Conservation (phyloP, 768 basidiomycete genomes). For the Ephemerocybe angulata region DNA sequence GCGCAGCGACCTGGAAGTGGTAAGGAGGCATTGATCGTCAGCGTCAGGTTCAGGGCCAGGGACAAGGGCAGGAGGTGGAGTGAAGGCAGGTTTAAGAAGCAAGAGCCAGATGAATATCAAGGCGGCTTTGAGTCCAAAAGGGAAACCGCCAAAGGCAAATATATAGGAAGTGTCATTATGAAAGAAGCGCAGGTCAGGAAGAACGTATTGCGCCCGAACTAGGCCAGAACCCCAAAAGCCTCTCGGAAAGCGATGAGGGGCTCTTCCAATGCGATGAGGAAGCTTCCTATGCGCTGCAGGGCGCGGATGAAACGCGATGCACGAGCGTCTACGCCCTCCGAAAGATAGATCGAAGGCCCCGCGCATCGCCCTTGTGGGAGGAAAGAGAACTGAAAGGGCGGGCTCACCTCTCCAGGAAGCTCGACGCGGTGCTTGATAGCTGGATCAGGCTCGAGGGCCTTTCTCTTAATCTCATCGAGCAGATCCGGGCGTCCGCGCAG, state of each 20-base stretch:
- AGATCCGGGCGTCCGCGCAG: slow-evolving; percentile 76
- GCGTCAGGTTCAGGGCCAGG: no score
- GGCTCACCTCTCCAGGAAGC: slow-evolving; percentile 74
- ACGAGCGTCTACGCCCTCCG: not conserved
- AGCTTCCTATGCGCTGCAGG: not conserved
- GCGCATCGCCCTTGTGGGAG: no score
- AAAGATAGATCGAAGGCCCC: not conserved
- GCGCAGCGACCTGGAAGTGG: slow-evolving; percentile 48
- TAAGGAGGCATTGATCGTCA: slow-evolving; percentile 2
- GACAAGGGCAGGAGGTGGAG: slow-evolving; percentile 5
- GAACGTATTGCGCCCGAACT: not conserved
- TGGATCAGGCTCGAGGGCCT: slow-evolving; percentile 78
- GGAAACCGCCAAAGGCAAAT: slow-evolving; percentile 8
- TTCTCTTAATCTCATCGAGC: slow-evolving; percentile 82
- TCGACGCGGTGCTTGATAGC: slow-evolving; percentile 69
- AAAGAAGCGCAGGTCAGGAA: not conserved
- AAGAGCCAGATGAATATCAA: slow-evolving; percentile 4
- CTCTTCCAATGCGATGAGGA: no score
- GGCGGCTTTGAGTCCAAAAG: not conserved
- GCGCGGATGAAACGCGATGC: not conserved
- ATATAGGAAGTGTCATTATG: not conserved
- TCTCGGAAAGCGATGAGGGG: no score
- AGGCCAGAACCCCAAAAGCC: not conserved
- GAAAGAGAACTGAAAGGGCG: slow-evolving; percentile 5
- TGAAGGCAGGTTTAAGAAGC: slow-evolving; percentile 16